Base-by-base conservation (phyloP, 2,329 filamentous ascomycete species). In the Xylaria sp. region DNA sequence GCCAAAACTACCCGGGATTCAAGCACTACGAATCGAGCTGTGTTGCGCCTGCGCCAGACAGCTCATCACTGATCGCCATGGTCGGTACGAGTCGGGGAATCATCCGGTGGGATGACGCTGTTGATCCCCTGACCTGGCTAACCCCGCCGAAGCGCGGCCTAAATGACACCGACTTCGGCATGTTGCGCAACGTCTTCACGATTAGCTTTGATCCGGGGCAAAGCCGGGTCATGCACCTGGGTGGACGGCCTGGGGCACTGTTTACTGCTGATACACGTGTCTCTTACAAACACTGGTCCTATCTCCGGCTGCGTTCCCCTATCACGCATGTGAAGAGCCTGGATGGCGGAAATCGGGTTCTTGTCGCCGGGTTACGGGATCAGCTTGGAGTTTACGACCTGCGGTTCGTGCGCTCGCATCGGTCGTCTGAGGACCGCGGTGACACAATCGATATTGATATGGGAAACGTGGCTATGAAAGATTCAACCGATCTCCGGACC, bases 351-450 rank as follows among this genome's bases (percentile, higher is more conserved):
- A 73, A 85, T 66, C 80, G 83, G 44, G 74, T 87, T 19, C 74
- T 89, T 2, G 81, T 82, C 3, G 80, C 84, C 0, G 85, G 85
- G 1, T 73, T 86, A 1, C 68, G 73, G 31, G 78, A 77, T 68
- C 76, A 69, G 54, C 82, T 89, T 75, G 77, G 77, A 1, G 73
- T 87, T 4, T 89, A 87, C 67, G 87, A 89, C 64, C 63, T 84
- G 31, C 84, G 87, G 1, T 85, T 79, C 65, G 37, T 58, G 23
- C 41, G 47, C 15, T 43, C 47, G 17, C 9, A 25, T 15, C 54
- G 48, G 6, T 48, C 27, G 2, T 23, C 31, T 4, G 52, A 11
- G 2, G 41, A 43, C 15, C 43, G 53, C 3, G 29, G 21, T 17
- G 27, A 5, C 21, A 44, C 17, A n/a, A 8, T 48, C 8, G 48